Evolutionary conservation across 495 filamentous ascomycete species (phyloP).

Genomic region (Neurospora sp.): DNA sequence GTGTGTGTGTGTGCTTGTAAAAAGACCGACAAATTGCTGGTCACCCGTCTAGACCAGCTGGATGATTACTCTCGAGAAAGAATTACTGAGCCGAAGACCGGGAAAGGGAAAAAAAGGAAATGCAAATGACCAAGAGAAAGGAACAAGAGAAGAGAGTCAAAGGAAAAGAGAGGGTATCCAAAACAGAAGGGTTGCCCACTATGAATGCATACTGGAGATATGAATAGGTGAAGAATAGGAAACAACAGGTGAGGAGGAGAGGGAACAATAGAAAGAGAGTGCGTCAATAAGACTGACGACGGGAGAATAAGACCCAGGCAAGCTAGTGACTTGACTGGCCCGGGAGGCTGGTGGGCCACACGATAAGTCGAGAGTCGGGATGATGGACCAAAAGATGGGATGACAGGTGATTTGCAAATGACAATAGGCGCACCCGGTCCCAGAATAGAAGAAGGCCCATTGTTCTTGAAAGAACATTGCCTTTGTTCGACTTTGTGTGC

Average conservation of each 20-base stretch:
- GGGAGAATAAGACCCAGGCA: slow-evolving; percentile 6
- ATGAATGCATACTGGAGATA: slow-evolving; percentile 11
- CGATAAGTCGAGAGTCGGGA: neutral
- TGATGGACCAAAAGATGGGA: neutral
- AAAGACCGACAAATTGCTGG: neutral
- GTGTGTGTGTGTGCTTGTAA: neutral
- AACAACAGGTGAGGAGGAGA: neutral
- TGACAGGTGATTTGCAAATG: neutral
- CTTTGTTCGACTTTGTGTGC: slow-evolving; percentile 1
- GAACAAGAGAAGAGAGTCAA: neutral
- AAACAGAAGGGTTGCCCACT: slow-evolving; percentile 5
- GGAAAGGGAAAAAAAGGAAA: slow-evolving; percentile 1
- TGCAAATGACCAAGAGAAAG: slow-evolving; percentile 1
- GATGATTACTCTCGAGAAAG: neutral
- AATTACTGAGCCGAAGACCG: slow-evolving; percentile 5
- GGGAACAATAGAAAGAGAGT: slow-evolving; percentile 13
- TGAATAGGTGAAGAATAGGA: slow-evolving; percentile 3
- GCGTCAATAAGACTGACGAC: neutral
- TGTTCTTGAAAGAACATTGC: neutral
- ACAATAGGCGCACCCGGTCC: neutral
- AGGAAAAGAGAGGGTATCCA: neutral
- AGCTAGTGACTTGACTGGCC: neutral
- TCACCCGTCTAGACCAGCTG: slow-evolving; percentile 14
- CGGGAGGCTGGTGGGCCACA: slow-evolving; percentile 4
- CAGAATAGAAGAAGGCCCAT: neutral